These are phyloP conservation scores for Rubia tinctorum DNA, from an alignment of 305 asterid genomes.

Conservation along the genomic window DNA sequence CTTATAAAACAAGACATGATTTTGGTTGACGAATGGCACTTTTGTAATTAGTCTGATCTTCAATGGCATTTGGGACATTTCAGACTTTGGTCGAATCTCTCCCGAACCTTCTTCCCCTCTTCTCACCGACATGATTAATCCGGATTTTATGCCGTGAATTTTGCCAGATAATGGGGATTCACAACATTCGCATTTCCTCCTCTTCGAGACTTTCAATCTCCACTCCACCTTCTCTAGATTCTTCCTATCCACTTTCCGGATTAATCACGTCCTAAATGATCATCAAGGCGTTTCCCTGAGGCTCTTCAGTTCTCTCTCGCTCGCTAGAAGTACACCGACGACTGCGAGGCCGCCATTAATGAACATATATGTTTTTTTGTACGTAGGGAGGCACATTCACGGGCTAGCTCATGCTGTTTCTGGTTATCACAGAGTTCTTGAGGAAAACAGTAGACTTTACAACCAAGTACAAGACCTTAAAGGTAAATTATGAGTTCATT, in stretches of 20 bases:
- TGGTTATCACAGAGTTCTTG: slow-evolving; percentile 91
- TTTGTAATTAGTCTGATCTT: no score
- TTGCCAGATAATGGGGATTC: no score
- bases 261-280: slow-evolving; percentile 32
- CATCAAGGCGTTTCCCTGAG: slow-evolving; percentile 54
- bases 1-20: no score
- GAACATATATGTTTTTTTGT: slow-evolving; percentile 28
- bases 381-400: slow-evolving; percentile 65
- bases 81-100: no score
- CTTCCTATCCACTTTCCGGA: background rate
- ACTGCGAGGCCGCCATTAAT: slow-evolving; percentile 33
- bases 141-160: no score
- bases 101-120: no score
- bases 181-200: background rate
- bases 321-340: slow-evolving; percentile 32
- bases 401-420: slow-evolving; percentile 98
- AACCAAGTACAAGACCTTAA: slow-evolving; percentile 99
- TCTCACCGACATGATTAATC: no score
- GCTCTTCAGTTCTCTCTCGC: slow-evolving; percentile 47
- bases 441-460: slow-evolving; percentile 94
- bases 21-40: no score
- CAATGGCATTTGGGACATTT: no score
- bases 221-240: background rate
- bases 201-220: background rate
- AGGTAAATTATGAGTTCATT: slow-evolving; percentile 41